phyloP scores from a whole-genome alignment of 2,329 filamentous ascomycete species.

The Aspergillus proliferans region DNA sequence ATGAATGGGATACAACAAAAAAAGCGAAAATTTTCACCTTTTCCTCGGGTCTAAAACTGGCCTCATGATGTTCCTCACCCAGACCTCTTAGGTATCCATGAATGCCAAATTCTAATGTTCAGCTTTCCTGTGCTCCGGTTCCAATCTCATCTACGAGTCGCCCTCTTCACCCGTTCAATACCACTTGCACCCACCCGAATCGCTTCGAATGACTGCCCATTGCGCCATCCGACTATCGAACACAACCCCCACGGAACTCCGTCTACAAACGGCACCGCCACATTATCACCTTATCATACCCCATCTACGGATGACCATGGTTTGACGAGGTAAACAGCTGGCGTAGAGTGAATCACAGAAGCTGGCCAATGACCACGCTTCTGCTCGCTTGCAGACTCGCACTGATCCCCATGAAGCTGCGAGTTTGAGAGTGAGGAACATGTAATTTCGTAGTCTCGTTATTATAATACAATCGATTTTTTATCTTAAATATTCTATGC shows the following conservation, averaged over 20 bases:
- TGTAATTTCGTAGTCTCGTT: slow-evolving; percentile 1
- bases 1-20: slow-evolving; percentile 12
- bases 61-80: not conserved
- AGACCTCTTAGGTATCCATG: not conserved
- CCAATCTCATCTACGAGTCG: too few species aligned
- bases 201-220: too few species aligned
- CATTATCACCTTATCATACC: slow-evolving; percentile 71
- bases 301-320: slow-evolving; percentile 25
- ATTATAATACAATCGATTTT: not conserved
- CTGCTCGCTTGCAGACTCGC: slow-evolving; percentile 39
- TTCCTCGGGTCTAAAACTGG: not conserved
- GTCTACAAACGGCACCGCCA: slow-evolving; percentile 48
- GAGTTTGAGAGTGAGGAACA: slow-evolving; percentile 41
- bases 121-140: too few species aligned
- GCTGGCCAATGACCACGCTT: slow-evolving; percentile 9
- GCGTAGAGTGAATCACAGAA: slow-evolving; percentile 64
- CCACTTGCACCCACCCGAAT: too few species aligned
- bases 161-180: too few species aligned
- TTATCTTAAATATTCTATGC: not conserved
- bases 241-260: not conserved
- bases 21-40: slow-evolving; percentile 1
- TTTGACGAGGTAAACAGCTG: slow-evolving; percentile 92
- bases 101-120: too few species aligned
- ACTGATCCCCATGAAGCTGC: slow-evolving; percentile 29
- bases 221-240: too few species aligned